Base-by-base conservation (phyloP, 225 moss, liverwort and hornwort genomes). In the Physcomitrium patens region DNA sequence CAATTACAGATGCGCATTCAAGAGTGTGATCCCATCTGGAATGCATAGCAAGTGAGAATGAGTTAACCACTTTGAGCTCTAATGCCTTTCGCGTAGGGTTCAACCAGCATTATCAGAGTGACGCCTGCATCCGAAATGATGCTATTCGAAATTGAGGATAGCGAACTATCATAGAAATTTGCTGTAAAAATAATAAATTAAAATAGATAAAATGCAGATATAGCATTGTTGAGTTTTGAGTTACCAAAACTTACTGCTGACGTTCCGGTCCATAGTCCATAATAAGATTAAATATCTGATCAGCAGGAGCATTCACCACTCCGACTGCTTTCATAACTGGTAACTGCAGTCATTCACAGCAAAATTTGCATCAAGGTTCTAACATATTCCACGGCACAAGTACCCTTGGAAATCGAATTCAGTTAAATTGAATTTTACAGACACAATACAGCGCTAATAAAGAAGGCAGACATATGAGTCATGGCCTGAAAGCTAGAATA, bases 241-340 rank as follows among this genome's bases (percentile, higher is more conserved):
- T 15, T 44, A 46, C 69, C 55, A 43, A 74, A 63, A 55, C 89
- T 84, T 83, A 91, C 91, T 91, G 91, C 71, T 82, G 77, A 49
- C 91, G 91, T 65, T 91, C 91, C 37, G 76, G 73, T 67, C 89
- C 91, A 53, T 89, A 85, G 58, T 86, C 81, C 91, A 91, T 91
- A 58, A 91, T 85, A 24, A 91, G 80, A 75, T 78, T 84, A 68
- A 87, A 91, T 72, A 91, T 91, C 51, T 91, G 91, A 85, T 89
- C 84, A 22, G 91, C 86, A 74, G 91, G 79, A 83, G 89, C 89
- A 72, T 91, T 91, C 26, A 91, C 89, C 69, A 91, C 86, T 64
- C 89, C 91, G 74, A 91, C 91, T 65, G 91, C 84, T 81, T 91
- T 91, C 89, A 83, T 89, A 65, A 91, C 91, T 63, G 91, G 89